Evolutionary conservation across 2,329 filamentous ascomycete genomes (phyloP).

Genomic region (Byssothecium circinans): DNA sequence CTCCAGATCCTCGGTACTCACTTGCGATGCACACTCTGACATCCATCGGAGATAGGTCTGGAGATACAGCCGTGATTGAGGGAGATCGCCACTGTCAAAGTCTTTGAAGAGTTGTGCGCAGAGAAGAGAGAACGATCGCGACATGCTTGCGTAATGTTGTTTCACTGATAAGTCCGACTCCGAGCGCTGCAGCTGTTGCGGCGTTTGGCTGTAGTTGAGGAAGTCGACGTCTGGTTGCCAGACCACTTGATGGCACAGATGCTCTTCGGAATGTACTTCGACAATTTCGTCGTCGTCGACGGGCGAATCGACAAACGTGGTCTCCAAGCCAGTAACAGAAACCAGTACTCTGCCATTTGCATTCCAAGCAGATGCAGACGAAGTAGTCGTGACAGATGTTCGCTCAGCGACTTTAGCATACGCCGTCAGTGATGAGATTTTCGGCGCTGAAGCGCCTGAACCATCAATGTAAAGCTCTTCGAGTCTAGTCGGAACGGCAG

Average conservation of each 20-base stretch:
- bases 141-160: background rate
- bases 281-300: background rate
- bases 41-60: background rate
- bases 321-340: background rate
- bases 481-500: background rate
- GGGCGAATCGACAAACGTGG: background rate
- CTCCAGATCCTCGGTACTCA: background rate
- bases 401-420: background rate
- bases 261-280: background rate
- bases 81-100: background rate
- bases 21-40: background rate
- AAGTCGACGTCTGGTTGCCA: background rate
- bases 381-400: background rate
- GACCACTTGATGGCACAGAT: background rate
- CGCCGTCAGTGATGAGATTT: background rate
- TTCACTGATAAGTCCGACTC: background rate
- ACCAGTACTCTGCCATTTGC: background rate
- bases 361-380: background rate
- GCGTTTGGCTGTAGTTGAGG: background rate
- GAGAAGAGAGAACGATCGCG: background rate
- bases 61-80: background rate
- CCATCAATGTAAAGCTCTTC: background rate
- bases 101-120: background rate
- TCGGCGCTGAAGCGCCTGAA: background rate
- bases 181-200: background rate